Percentiles rank a stretch among this genome's conserved stretches.
These are phyloP conservation scores for Chlamydomonas applanata DNA, from an alignment of 139 green algal genomes.

Conservation along the genomic window DNA sequence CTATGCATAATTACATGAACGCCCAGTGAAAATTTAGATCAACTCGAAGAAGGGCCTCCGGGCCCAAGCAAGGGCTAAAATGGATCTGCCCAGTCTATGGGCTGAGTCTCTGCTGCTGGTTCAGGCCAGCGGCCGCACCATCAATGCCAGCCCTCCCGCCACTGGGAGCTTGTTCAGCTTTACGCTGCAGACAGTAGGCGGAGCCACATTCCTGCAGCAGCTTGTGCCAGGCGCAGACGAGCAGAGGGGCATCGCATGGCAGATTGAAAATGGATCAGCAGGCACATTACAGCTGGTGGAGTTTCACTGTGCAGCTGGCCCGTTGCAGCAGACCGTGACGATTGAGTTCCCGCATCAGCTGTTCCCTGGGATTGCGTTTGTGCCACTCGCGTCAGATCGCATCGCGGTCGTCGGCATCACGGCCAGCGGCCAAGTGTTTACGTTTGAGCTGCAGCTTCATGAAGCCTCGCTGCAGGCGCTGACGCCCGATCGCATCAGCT, in stretches of 20 bases:
- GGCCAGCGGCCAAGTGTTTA: conserved; percentile 5
- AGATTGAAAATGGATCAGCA: conserved; percentile 36
- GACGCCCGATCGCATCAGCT: conserved; percentile 2
- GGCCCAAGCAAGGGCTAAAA: background rate
- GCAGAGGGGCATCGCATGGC: conserved; percentile 28
- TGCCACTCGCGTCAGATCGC: background rate
- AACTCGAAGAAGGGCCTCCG: background rate
- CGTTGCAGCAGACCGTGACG: too few relatives aligned
- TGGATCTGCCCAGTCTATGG: background rate
- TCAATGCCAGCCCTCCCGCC: background rate
- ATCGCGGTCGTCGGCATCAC: conserved; percentile 14
- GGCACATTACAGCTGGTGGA: conserved; percentile 21
- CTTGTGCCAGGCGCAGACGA: background rate
- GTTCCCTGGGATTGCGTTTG: background rate
- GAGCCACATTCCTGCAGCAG: conserved; percentile 3
- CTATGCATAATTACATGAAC: too few relatives aligned
- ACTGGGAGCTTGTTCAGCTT: conserved; percentile 12
- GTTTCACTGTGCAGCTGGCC: background rate
- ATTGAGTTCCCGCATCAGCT: background rate
- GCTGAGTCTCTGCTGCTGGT: background rate
- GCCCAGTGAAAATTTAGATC: background rate
- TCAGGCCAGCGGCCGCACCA: background rate
- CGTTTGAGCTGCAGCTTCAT: conserved; percentile 10
- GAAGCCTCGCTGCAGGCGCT: background rate
- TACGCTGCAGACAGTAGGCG: conserved; percentile 18